phyloP scores from a whole-genome alignment of 208 protist species.

The Acanthamoeba culbertsoni region DNA sequence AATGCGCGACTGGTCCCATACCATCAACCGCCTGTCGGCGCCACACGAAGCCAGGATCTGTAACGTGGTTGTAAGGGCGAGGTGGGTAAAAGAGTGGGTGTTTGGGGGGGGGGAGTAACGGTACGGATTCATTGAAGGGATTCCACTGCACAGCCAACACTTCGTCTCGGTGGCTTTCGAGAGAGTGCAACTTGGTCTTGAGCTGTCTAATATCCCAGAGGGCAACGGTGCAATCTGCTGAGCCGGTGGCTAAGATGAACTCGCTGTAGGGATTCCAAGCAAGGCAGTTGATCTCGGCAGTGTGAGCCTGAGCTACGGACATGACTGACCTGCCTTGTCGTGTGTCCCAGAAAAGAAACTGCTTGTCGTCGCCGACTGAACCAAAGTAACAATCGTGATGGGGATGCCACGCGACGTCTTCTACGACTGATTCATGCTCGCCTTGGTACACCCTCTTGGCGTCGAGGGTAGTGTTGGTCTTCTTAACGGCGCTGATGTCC shows the following conservation, averaged over 20 bases:
- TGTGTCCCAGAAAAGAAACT: conserved; percentile 89
- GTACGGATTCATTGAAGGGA: conserved; percentile 81
- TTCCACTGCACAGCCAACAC: conserved; percentile 84
- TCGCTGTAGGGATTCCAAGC: conserved; percentile 90
- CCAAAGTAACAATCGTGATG: conserved; percentile 89
- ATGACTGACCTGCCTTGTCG: conserved; percentile 64
- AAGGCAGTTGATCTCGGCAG: conserved; percentile 87
- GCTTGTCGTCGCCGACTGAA: conserved; percentile 93
- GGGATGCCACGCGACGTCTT: conserved; percentile 94
- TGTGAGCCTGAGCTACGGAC: conserved; percentile 77
- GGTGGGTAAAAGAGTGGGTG: background rate
- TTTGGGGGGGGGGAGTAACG: background rate
- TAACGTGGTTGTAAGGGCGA: background rate
- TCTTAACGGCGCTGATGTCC: conserved; percentile 84
- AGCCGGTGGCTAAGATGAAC: conserved; percentile 87
- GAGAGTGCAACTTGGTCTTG: conserved; percentile 83
- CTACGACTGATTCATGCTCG: conserved; percentile 78
- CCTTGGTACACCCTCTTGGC: conserved; percentile 19
- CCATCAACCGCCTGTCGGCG: conserved; percentile 81
- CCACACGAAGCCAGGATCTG: conserved; percentile 82
- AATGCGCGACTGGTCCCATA: conserved; percentile 90
- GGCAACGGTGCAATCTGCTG: conserved; percentile 84
- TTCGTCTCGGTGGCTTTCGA: conserved; percentile 84
- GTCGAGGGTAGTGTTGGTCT: conserved; percentile 60
- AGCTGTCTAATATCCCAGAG: conserved; percentile 91